These are phyloP conservation scores for Dryadomyces quercus-mongolicae DNA, from an alignment of 2,329 filamentous ascomycete species.

Conservation along the genomic window DNA sequence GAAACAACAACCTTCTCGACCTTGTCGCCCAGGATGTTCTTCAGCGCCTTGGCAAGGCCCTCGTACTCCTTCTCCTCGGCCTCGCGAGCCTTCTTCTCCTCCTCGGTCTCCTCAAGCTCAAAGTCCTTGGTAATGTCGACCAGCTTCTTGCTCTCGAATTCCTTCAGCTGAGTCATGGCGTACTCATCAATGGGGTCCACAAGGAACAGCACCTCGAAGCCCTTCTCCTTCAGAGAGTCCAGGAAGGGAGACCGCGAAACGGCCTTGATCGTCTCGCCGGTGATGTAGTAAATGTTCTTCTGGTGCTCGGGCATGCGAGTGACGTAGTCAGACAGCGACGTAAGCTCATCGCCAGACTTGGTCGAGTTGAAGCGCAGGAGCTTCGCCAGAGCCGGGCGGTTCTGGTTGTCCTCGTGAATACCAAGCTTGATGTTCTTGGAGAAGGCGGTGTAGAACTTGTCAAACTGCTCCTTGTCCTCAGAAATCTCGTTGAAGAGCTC, in stretches of 20 bases:
- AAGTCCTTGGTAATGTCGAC: slow-evolving; percentile 99
- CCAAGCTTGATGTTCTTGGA: slow-evolving; percentile 99
- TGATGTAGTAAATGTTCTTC: slow-evolving; percentile 99
- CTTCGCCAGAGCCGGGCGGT: slow-evolving; percentile 87
- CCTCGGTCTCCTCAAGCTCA: slow-evolving; percentile 98
- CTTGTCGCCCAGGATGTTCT: slow-evolving; percentile 98
- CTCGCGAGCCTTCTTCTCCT: slow-evolving; percentile 96
- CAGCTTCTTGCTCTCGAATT: slow-evolving; percentile 99
- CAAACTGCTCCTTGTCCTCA: slow-evolving; percentile 99
- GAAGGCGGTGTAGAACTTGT: slow-evolving; percentile 99
- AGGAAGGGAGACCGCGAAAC: slow-evolving; percentile 98
- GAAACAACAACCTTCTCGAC: slow-evolving; percentile 99
- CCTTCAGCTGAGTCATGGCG: slow-evolving; percentile 99
- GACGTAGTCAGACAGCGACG: slow-evolving; percentile 92
- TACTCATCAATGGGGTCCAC: slow-evolving; percentile 99
- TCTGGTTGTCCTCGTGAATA: slow-evolving; percentile 99
- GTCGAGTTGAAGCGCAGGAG: slow-evolving; percentile 98
- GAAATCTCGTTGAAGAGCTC: slow-evolving; percentile 99
- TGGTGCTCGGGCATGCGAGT: slow-evolving; percentile 99
- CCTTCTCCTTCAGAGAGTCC: slow-evolving; percentile 96
- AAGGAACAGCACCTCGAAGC: slow-evolving; percentile 98
- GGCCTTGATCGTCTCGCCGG: slow-evolving; percentile 97
- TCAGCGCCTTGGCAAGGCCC: slow-evolving; percentile 85
- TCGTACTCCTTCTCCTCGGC: slow-evolving; percentile 98
- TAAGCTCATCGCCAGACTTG: slow-evolving; percentile 94